These are phyloP conservation scores for Delphinella strobiligena DNA, from an alignment of 2,329 filamentous ascomycete genomes.

Conservation along the genomic window DNA sequence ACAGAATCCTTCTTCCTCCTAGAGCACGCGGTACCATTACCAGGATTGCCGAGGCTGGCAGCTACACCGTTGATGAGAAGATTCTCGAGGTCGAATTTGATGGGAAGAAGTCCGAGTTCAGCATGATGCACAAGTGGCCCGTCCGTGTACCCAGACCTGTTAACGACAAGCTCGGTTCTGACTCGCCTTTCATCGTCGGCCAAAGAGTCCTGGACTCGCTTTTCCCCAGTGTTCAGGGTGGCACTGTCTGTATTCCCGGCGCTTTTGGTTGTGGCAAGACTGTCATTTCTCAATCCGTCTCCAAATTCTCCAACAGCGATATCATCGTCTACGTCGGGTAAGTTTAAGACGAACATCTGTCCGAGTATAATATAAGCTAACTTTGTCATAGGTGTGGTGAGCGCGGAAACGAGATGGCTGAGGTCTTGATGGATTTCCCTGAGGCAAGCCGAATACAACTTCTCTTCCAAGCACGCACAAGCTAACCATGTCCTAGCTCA, in stretches of 20 bases:
- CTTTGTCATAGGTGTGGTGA: constrained; percentile 55
- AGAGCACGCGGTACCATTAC: constrained; percentile 86
- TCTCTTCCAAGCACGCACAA: background rate
- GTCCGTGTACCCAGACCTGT: constrained; percentile 89
- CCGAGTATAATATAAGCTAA: no score
- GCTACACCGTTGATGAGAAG: constrained; percentile 88
- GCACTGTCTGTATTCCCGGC: constrained; percentile 94
- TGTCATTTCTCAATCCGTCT: constrained; percentile 95
- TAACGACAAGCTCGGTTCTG: constrained; percentile 80
- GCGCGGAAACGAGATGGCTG: constrained; percentile 98
- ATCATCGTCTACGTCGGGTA: constrained; percentile 93
- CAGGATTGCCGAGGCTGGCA: constrained; percentile 75
- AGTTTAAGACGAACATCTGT: no score
- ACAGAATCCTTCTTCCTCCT: constrained; percentile 86
- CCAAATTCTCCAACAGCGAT: constrained; percentile 99
- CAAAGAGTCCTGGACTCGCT: constrained; percentile 93
- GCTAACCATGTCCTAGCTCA: constrained; percentile 43
- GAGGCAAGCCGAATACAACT: constrained; percentile 40
- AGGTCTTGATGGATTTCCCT: constrained; percentile 99
- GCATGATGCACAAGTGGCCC: constrained; percentile 99
- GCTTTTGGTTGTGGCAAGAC: constrained; percentile 99
- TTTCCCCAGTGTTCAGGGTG: constrained; percentile 92
- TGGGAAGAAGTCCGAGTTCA: constrained; percentile 83
- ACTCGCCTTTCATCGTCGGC: constrained; percentile 87
- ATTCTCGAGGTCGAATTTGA: constrained; percentile 95